Evolutionary conservation across 768 basidiomycete species (phyloP).

Genomic region (Chalciporus sphaerocephalus): DNA sequence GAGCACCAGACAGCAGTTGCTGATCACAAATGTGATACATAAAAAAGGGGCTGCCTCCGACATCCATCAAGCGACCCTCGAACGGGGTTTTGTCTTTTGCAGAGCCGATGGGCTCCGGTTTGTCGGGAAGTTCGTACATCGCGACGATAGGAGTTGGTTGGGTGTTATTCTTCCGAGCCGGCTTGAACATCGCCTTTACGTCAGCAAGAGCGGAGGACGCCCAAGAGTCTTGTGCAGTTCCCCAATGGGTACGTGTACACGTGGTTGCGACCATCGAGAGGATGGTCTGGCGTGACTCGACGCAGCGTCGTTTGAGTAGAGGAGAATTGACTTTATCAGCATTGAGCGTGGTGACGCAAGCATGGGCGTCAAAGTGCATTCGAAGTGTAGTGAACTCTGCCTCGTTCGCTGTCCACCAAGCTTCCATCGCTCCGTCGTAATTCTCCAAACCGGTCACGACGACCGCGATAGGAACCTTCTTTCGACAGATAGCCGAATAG

Average conservation of each 20-base stretch:
- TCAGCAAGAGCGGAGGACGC: constrained; percentile 18
- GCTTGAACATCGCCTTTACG: constrained; percentile 22
- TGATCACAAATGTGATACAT: constrained; percentile 20
- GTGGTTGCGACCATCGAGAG: constrained; percentile 17
- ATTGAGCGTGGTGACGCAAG: constrained; percentile 38
- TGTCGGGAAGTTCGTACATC: constrained; percentile 22
- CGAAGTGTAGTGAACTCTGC: constrained; percentile 24
- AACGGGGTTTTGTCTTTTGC: constrained; percentile 16
- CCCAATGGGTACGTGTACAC: constrained; percentile 24
- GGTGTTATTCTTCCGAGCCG: constrained; percentile 4
- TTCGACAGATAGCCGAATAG: constrained; percentile 32
- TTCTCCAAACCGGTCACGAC: constrained; percentile 39
- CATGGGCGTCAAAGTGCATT: constrained; percentile 35
- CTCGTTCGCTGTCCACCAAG: constrained; percentile 34
- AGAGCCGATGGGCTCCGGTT: constrained; percentile 2
- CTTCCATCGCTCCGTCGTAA: constrained; percentile 26
- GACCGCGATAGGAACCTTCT: constrained; percentile 35
- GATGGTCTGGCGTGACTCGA: constrained; percentile 22
- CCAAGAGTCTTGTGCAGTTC: constrained; percentile 19
- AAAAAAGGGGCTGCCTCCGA: constrained; percentile 12
- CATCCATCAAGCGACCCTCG: constrained; percentile 19
- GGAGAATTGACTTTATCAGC: constrained; percentile 28
- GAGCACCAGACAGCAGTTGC: constrained; percentile 18
- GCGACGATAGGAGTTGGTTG: constrained; percentile 17
- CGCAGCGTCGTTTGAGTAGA: constrained; percentile 24